A percentile compares a stretch with the other conserved stretches of the same genome.
phyloP scores from a whole-genome alignment of 108 stramenopile genomes.

The Nitzschia inconspicua region DNA sequence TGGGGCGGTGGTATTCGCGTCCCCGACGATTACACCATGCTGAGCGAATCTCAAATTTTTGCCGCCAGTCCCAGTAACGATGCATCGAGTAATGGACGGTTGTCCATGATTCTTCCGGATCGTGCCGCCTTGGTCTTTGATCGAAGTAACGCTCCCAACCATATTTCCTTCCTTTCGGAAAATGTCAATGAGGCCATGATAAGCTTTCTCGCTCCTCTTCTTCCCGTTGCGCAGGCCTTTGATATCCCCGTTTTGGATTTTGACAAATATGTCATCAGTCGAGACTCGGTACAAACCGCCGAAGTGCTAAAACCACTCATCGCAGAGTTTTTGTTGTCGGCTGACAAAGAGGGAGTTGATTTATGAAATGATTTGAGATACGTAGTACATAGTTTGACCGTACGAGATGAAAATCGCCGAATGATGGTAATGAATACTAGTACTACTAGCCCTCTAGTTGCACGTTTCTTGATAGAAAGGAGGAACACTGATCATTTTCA shows the following conservation, averaged over 20 bases:
- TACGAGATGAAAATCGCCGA: too few species aligned
- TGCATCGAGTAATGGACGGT: neutral
- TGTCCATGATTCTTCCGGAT: conserved; percentile 19
- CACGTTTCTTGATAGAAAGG: too few species aligned
- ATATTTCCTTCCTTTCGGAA: conserved; percentile 72
- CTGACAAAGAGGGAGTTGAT: too few species aligned
- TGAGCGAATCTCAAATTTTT: conserved; percentile 26
- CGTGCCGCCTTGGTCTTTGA: conserved; percentile 50
- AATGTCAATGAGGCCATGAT: conserved; percentile 73
- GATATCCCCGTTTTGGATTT: conserved; percentile 73
- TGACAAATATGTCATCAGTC: conserved; percentile 55
- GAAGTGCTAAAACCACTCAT: conserved; percentile 54
- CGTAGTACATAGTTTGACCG: too few species aligned
- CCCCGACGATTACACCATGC: conserved; percentile 8
- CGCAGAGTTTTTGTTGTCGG: conserved; percentile 32
- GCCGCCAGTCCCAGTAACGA: neutral
- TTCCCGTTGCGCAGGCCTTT: conserved; percentile 59
- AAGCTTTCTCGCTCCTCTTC: conserved; percentile 64
- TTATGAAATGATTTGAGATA: too few species aligned
- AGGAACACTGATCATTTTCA: too few species aligned
- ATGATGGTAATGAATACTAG: too few species aligned
- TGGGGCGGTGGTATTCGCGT: conserved; percentile 7
- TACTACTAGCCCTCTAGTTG: too few species aligned
- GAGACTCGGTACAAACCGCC: conserved; percentile 49
- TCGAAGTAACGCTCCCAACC: conserved; percentile 62